phyloP scores from a whole-genome alignment of 139 green algal genomes.

The Deuterostichococcus epilithicus region DNA sequence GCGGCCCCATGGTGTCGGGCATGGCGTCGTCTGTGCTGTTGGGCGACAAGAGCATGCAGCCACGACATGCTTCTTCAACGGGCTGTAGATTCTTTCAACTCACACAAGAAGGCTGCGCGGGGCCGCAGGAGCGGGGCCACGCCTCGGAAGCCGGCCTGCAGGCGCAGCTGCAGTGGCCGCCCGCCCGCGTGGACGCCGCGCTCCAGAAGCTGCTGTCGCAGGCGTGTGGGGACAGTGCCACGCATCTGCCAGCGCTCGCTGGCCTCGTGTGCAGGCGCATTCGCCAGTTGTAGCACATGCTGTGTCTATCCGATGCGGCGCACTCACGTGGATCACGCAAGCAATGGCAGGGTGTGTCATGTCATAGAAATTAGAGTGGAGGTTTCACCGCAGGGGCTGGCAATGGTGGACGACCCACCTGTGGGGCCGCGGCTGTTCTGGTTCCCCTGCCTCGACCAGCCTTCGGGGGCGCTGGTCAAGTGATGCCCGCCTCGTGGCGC shows the following conservation, averaged over 20 bases:
- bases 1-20: background rate
- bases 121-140: background rate
- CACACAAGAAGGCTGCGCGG: background rate
- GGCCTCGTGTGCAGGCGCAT: constrained; percentile 17
- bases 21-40: too few relatives aligned
- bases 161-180: constrained; percentile 1
- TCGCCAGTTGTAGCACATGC: too few relatives aligned
- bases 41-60: too few relatives aligned
- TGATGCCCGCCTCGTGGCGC: background rate
- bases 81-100: too few relatives aligned
- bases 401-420: constrained; percentile 72
- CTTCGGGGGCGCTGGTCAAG: background rate
- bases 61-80: too few relatives aligned
- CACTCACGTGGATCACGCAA: constrained; percentile 13
- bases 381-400: constrained; percentile 62
- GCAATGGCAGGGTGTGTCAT: constrained; percentile 9
- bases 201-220: background rate
- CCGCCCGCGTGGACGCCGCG: constrained; percentile 14
- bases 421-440: constrained; percentile 57
- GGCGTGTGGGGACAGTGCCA: background rate
- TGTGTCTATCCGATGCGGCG: constrained; percentile 26
- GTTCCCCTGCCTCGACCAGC: constrained; percentile 59
- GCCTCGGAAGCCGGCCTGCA: background rate
- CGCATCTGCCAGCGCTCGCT: background rate
- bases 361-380: constrained; percentile 12